Evolutionary conservation across 2,329 filamentous ascomycete genomes (phyloP).

Genomic region (Sporothrix globosa): DNA sequence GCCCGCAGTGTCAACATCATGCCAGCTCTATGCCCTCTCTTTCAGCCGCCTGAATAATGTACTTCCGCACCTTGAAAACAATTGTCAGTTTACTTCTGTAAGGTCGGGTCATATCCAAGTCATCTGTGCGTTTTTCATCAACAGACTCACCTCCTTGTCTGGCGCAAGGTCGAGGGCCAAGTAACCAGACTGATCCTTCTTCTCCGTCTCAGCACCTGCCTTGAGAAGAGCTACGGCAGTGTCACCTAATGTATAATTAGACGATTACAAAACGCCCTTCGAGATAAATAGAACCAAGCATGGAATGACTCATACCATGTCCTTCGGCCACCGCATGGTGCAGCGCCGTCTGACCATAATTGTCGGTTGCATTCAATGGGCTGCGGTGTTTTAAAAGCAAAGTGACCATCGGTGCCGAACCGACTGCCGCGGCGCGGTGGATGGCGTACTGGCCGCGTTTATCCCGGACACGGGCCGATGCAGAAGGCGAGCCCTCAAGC

Average conservation of each 20-base stretch:
- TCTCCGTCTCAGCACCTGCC: slow-evolving; percentile 79
- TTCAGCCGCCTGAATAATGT: slow-evolving; percentile 77
- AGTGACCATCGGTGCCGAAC: slow-evolving; percentile 83
- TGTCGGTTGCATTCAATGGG: slow-evolving; percentile 81
- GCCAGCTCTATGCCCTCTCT: slow-evolving; percentile 74
- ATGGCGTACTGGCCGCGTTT: slow-evolving; percentile 86
- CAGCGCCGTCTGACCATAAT: slow-evolving; percentile 80
- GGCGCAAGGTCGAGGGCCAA: slow-evolving; percentile 81
- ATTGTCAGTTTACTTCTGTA: slow-evolving; percentile 14
- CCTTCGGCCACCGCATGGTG: slow-evolving; percentile 84
- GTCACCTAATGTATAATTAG: slow-evolving; percentile 59
- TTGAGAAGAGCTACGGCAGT: slow-evolving; percentile 81
- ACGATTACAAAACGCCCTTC: background rate
- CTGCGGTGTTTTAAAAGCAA: slow-evolving; percentile 76
- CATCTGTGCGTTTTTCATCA: background rate
- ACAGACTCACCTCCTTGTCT: slow-evolving; percentile 70
- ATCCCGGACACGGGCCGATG: slow-evolving; percentile 79
- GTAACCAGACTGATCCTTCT: slow-evolving; percentile 71
- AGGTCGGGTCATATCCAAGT: slow-evolving; percentile 30
- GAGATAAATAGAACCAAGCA: background rate
- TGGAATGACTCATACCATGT: slow-evolving; percentile 55
- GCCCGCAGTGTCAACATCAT: background rate
- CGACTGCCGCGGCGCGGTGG: slow-evolving; percentile 88
- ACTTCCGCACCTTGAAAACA: slow-evolving; percentile 65
- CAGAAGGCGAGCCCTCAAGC: slow-evolving; percentile 68